Conservation (phyloP, 2,329 filamentous ascomycete species). For the Colletotrichum echinochloae region DNA sequence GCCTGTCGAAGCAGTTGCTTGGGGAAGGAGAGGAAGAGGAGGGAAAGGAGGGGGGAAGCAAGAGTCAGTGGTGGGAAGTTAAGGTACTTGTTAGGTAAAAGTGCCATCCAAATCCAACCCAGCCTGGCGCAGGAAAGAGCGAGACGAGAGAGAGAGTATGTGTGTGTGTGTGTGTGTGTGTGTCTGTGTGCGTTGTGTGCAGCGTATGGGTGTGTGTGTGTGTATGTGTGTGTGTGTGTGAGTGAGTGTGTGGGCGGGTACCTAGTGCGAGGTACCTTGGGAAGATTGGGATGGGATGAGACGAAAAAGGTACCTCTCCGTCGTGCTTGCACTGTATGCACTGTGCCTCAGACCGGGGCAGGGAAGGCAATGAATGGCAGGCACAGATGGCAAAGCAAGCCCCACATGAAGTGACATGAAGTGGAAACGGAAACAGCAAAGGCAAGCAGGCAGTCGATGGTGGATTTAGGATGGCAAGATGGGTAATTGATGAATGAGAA, state of each 20-base stretch:
- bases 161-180: slow-evolving; percentile 24
- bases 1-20: slow-evolving; percentile 40
- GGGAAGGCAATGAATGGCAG: neutral
- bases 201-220: slow-evolving; percentile 23
- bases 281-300: slow-evolving; percentile 1
- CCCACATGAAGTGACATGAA: slow-evolving; percentile 6
- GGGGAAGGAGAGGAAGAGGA: slow-evolving; percentile 25
- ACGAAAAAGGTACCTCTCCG: slow-evolving; percentile 3
- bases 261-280: slow-evolving; percentile 29
- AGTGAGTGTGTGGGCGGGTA: slow-evolving; percentile 32
- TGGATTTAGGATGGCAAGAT: slow-evolving; percentile 2
- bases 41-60: slow-evolving; percentile 20
- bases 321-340: neutral
- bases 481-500: slow-evolving; percentile 18
- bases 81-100: slow-evolving; percentile 41
- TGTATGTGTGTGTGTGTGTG: slow-evolving; percentile 9
- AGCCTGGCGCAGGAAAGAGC: slow-evolving; percentile 31
- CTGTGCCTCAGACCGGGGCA: neutral
- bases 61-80: slow-evolving; percentile 34
- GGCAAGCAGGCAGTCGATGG: slow-evolving; percentile 7
- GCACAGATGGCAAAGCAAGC: neutral
- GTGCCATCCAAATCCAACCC: slow-evolving; percentile 30
- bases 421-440: slow-evolving; percentile 14
- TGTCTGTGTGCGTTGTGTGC: slow-evolving; percentile 2
- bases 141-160: slow-evolving; percentile 13